These are phyloP conservation scores for Wickerhamomyces rabaulensis DNA, from an alignment of 805 yeast species.

Conservation along the genomic window DNA sequence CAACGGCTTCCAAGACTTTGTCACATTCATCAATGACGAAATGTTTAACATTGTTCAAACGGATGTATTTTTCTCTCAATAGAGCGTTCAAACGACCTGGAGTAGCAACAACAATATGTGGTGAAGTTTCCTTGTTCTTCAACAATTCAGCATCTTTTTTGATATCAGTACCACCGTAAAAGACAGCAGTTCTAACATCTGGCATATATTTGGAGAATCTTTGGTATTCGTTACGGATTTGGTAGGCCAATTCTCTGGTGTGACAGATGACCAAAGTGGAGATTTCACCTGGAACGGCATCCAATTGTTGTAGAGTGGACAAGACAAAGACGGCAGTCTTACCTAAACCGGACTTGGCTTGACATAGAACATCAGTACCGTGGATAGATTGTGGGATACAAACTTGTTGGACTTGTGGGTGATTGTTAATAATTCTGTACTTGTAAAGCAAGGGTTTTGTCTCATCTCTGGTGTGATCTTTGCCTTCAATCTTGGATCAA, in stretches of 20 bases:
- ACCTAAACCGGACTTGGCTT: conserved; percentile 99
- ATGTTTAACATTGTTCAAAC: conserved; percentile 84
- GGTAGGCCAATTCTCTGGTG: conserved; percentile 98
- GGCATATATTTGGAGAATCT: conserved; percentile 98
- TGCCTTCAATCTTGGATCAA: not conserved
- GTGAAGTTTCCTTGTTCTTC: conserved; percentile 89
- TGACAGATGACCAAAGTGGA: conserved; percentile 94
- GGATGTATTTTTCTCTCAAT: conserved; percentile 83
- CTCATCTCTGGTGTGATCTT: no score
- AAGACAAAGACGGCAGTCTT: conserved; percentile 97
- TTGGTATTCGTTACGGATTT: conserved; percentile 93
- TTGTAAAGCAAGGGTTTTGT: not conserved
- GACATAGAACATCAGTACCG: conserved; percentile 97
- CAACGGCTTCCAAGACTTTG: conserved; percentile 85
- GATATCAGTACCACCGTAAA: conserved; percentile 92
- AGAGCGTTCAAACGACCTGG: conserved; percentile 97
- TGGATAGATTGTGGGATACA: conserved; percentile 97
- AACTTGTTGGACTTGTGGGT: conserved; percentile 78
- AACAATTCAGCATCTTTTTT: conserved; percentile 80
- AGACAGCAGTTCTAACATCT: conserved; percentile 93
- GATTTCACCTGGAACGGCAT: conserved; percentile 96
- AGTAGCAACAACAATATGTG: conserved; percentile 95
- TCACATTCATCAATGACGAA: conserved; percentile 98
- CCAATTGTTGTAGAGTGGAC: conserved; percentile 93
- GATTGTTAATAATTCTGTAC: conserved; percentile 9